Conservation (phyloP, 768 basidiomycete genomes). For the Tremella mesenterica region DNA sequence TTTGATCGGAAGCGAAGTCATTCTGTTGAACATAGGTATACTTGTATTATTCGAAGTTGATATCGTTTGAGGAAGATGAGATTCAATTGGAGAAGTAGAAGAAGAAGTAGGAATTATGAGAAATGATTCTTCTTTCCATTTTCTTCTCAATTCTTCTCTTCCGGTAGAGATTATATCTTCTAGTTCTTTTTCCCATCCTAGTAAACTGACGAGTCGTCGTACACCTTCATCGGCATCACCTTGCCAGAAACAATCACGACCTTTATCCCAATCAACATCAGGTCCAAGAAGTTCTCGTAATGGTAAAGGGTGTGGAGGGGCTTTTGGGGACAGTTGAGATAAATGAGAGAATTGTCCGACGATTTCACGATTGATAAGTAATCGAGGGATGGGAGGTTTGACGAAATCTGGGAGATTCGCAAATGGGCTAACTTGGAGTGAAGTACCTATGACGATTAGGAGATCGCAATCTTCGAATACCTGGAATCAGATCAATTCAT, state of each 20-base stretch:
- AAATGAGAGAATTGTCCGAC: constrained; percentile 51
- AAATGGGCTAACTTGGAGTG: constrained; percentile 61
- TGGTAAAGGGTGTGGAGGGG: not conserved
- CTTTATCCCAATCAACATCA: not conserved
- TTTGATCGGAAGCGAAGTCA: too few relatives aligned
- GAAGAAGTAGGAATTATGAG: too few relatives aligned
- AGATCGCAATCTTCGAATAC: constrained; percentile 64
- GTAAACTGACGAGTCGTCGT: constrained; percentile 54
- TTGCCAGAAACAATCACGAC: too few relatives aligned
- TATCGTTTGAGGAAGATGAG: too few relatives aligned
- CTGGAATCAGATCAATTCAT: constrained; percentile 12
- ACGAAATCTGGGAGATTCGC: constrained; percentile 63
- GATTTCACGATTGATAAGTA: constrained; percentile 78
- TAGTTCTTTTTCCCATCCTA: constrained; percentile 56
- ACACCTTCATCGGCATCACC: constrained; percentile 55
- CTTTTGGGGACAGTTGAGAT: not conserved
- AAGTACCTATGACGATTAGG: constrained; percentile 83
- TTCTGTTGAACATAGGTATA: too few relatives aligned
- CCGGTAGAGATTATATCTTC: constrained; percentile 12
- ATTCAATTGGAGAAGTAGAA: too few relatives aligned
- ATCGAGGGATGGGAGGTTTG: constrained; percentile 56
- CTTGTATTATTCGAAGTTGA: too few relatives aligned
- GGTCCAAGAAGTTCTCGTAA: not conserved
- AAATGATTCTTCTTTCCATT: constrained; percentile 4
- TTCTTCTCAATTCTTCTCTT: not conserved